A percentile compares a stretch with the other conserved stretches of the same genome.
These are phyloP conservation scores for Talaromyces sp. DNA, from an alignment of 2,329 filamentous ascomycete species.

Conservation along the genomic window DNA sequence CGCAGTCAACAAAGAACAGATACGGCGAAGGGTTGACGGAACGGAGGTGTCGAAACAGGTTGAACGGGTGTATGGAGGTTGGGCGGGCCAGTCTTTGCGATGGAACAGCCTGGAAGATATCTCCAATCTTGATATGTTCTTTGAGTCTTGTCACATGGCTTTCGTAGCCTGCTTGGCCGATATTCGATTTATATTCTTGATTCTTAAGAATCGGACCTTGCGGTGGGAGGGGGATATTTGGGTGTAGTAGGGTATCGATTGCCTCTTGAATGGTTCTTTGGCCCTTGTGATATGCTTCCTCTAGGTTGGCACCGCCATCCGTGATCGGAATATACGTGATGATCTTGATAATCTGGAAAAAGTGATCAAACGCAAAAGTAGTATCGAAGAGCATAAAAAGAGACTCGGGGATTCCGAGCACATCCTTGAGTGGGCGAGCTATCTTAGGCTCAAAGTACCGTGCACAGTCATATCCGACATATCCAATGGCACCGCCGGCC, in stretches of 20 bases:
- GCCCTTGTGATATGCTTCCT: constrained; percentile 68
- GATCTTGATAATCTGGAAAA: constrained; percentile 88
- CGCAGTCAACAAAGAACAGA: constrained; percentile 91
- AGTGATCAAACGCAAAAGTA: constrained; percentile 89
- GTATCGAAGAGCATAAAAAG: constrained; percentile 98
- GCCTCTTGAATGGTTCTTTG: constrained; percentile 63
- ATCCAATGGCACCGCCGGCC: constrained; percentile 90
- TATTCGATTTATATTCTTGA: constrained; percentile 85
- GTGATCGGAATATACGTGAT: constrained; percentile 84
- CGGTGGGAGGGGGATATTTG: constrained; percentile 72
- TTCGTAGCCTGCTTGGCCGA: constrained; percentile 86
- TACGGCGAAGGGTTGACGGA: constrained; percentile 97
- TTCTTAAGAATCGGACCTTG: constrained; percentile 71
- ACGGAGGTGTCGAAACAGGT: constrained; percentile 92
- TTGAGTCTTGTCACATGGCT: constrained; percentile 82
- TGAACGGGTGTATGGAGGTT: constrained; percentile 91
- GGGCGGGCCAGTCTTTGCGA: constrained; percentile 89
- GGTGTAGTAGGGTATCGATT: constrained; percentile 68
- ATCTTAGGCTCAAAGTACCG: constrained; percentile 98
- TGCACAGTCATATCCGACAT: constrained; percentile 96
- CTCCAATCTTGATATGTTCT: constrained; percentile 83
- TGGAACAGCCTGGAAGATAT: constrained; percentile 98
- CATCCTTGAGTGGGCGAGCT: constrained; percentile 79
- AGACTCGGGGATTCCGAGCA: constrained; percentile 85
- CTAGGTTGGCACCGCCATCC: constrained; percentile 56